Conservation (phyloP, 2,329 filamentous ascomycete genomes). For the Xylaria sp. region DNA sequence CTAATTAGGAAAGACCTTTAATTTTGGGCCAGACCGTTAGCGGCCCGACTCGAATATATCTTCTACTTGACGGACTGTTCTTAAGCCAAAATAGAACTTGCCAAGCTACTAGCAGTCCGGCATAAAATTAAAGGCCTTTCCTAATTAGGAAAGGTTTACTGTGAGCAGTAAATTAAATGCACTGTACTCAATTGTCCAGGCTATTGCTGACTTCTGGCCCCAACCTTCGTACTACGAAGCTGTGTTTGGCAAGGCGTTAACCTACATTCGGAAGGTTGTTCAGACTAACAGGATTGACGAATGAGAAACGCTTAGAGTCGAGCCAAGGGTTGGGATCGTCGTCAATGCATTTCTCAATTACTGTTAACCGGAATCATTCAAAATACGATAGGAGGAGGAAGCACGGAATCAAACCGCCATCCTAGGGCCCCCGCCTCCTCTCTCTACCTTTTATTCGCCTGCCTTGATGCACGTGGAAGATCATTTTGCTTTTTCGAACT, state of each 20-base stretch:
- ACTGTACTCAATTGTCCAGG: no score
- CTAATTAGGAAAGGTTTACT: no score
- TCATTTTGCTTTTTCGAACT: background rate
- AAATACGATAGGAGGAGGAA: background rate
- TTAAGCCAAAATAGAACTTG: no score
- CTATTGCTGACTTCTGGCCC: no score
- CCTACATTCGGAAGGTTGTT: constrained; percentile 28
- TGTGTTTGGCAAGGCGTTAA: background rate
- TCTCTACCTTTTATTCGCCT: background rate
- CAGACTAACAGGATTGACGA: background rate
- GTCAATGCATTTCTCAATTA: background rate
- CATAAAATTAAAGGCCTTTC: no score
- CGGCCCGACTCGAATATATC: no score
- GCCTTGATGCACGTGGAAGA: background rate
- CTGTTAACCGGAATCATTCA: background rate
- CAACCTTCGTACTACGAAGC: no score
- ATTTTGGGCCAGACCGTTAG: no score
- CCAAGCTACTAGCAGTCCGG: no score
- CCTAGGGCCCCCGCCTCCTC: background rate
- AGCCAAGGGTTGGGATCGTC: background rate
- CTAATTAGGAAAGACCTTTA: no score
- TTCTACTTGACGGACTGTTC: no score
- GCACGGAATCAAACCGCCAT: constrained; percentile 21
- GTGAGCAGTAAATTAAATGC: no score
- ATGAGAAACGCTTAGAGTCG: background rate